Evolutionary conservation across 352 stramenopile genomes (phyloP), one percentile per base, ranked within the genome.

Genomic region (Pythium aristosporum): DNA sequence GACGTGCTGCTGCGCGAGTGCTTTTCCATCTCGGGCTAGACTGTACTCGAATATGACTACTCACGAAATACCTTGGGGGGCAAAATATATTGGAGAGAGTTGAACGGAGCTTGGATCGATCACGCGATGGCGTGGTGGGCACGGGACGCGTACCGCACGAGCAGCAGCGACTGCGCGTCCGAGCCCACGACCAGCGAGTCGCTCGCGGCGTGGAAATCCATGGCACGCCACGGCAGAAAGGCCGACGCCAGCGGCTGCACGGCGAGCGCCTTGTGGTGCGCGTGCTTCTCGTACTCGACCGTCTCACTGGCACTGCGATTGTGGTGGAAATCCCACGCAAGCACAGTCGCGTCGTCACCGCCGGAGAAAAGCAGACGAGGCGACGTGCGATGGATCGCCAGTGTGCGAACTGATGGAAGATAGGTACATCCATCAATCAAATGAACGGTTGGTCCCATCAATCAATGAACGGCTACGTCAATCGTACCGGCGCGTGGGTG

Each of bases 261-360:
- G 2, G 73, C 63, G 8, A 90, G 67, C 11, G 65, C 58, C n/a
- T 64, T 72, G 46, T 63, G 62, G 44, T 50, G 23, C 7, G 60
- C 56, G 63, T 63, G 56, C 36, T 62, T 65, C 34, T 88, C 80
- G 64, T 91, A 93, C 58, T 89, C 85, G 51, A 93, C 70, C 11
- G 71, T 36, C 23, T 88, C 77, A 30, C 68, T 73, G 21, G 67
- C 58, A 10, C 73, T 78, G 5, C 72, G 73, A 23, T 76, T 75
- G 47, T 80, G 61, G 55, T 92, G 80, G 54, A 94, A 92, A 61
- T 92, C 80, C 85, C 85, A 94, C 49, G 67, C 70, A 12, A 86
- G 74, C 28, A 92, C 80, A 4, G 81, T 71, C 23, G 74, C 69
- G 52, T 94, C 85, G 52, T 91, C 83, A 37, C 81, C 65, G 34